These are phyloP conservation scores for Phylloporus sp. DNA, from an alignment of 768 basidiomycete species.

Conservation along the genomic window DNA sequence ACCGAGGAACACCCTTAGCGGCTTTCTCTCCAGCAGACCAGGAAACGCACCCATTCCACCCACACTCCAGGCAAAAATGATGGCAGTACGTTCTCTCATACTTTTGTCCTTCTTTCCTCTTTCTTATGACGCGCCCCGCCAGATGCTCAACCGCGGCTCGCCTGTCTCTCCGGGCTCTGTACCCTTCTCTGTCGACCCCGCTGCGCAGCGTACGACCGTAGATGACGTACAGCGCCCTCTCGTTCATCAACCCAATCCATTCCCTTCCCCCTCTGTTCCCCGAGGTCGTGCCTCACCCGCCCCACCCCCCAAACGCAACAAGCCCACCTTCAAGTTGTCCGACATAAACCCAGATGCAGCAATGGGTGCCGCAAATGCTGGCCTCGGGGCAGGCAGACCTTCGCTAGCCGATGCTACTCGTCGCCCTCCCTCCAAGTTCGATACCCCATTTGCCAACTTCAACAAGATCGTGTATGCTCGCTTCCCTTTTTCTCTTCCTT, in stretches of 20 bases:
- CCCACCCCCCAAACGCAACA: constrained; percentile 38
- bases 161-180: constrained; percentile 23
- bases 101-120: constrained; percentile 7
- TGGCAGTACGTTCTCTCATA: constrained; percentile 52
- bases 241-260: constrained; percentile 33
- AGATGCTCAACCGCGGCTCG: constrained; percentile 46
- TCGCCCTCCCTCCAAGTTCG: constrained; percentile 40
- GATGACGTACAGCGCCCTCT: constrained; percentile 27
- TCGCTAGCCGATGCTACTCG: constrained; percentile 39
- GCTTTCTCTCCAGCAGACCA: constrained; percentile 40
- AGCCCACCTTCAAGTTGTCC: constrained; percentile 56
- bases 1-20: constrained; percentile 29
- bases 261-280: constrained; percentile 28
- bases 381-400: constrained; percentile 67
- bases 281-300: constrained; percentile 33
- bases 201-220: constrained; percentile 36
- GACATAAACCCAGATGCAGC: constrained; percentile 51
- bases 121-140: constrained; percentile 17
- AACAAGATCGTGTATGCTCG: constrained; percentile 90
- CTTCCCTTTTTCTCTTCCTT: constrained; percentile 7
- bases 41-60: constrained; percentile 76
- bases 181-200: constrained; percentile 36
- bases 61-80: constrained; percentile 89
- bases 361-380: constrained; percentile 57
- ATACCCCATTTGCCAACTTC: constrained; percentile 88